These are phyloP conservation scores for Fraxinus quadrangulata DNA, from an alignment of 257 asterid genomes.

Conservation along the genomic window DNA sequence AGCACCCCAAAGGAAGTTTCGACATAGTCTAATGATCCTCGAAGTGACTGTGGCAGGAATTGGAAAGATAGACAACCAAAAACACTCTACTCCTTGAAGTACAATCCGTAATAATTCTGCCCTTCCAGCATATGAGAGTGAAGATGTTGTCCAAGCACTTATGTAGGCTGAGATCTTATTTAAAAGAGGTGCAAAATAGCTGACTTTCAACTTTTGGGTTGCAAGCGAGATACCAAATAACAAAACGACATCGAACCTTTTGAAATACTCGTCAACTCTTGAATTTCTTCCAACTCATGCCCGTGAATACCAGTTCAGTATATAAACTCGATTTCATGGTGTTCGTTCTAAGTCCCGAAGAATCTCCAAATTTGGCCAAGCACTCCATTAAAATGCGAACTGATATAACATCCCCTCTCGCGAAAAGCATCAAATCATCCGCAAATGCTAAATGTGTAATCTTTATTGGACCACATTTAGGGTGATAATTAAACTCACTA, in stretches of 20 bases:
- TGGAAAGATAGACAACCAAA: not conserved
- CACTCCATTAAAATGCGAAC: too few species aligned
- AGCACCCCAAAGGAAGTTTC: too few species aligned
- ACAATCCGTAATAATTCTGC: not conserved
- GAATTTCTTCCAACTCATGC: not conserved
- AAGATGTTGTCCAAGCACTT: not conserved
- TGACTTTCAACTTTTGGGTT: not conserved
- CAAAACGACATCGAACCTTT: not conserved
- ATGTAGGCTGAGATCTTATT: not conserved
- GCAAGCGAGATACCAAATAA: not conserved
- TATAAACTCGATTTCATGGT: too few species aligned
- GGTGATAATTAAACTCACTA: too few species aligned
- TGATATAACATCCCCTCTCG: too few species aligned
- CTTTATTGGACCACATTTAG: too few species aligned
- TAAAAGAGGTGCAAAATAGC: not conserved
- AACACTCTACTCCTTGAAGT: not conserved
- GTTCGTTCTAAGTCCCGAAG: too few species aligned
- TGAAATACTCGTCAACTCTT: not conserved
- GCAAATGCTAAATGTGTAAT: too few species aligned
- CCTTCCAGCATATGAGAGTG: not conserved
- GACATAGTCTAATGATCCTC: not conserved
- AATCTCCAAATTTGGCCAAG: too few species aligned
- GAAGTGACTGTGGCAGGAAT: not conserved
- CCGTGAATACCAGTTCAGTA: too few species aligned
- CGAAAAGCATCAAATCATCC: too few species aligned